Percentiles rank a stretch among this genome's conserved stretches.
Evolutionary conservation across 441 rosid species (phyloP).

Genomic region (Euphorbia celastroides): DNA sequence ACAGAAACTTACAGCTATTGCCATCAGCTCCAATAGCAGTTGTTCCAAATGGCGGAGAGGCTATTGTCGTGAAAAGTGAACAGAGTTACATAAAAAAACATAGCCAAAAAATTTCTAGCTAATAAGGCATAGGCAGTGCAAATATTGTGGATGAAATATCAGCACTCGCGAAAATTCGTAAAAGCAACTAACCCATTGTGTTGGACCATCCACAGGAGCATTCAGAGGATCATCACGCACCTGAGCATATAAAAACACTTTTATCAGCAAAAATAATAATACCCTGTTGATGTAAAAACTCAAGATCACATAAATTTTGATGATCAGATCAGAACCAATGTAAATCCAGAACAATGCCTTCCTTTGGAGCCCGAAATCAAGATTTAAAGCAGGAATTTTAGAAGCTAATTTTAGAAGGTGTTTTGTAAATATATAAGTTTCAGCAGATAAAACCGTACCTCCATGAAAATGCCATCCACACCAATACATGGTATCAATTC

Average conservation of each 20-base stretch:
- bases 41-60: constrained; percentile 87
- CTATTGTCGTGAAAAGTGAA: constrained; percentile 35
- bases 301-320: not conserved
- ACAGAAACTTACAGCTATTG: constrained; percentile 70
- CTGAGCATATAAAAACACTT: constrained; percentile 35
- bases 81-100: constrained; percentile 1
- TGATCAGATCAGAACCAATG: not conserved
- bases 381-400: constrained; percentile 3
- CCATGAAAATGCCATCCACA: constrained; percentile 96
- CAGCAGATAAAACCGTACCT: constrained; percentile 44
- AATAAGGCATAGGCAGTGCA: not conserved
- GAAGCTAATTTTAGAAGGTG: not conserved
- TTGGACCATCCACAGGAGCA: constrained; percentile 97
- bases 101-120: not conserved
- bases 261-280: constrained; percentile 1
- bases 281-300: no score
- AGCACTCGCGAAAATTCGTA: not conserved
- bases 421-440: not conserved
- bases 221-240: constrained; percentile 91
- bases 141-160: no score
- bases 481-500: constrained; percentile 96
- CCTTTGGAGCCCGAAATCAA: not conserved
- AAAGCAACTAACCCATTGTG: constrained; percentile 83
- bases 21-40: constrained; percentile 79
- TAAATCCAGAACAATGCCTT: not conserved